phyloP scores from a whole-genome alignment of 2,329 filamentous ascomycete genomes.

The Colletotrichum karsti region DNA sequence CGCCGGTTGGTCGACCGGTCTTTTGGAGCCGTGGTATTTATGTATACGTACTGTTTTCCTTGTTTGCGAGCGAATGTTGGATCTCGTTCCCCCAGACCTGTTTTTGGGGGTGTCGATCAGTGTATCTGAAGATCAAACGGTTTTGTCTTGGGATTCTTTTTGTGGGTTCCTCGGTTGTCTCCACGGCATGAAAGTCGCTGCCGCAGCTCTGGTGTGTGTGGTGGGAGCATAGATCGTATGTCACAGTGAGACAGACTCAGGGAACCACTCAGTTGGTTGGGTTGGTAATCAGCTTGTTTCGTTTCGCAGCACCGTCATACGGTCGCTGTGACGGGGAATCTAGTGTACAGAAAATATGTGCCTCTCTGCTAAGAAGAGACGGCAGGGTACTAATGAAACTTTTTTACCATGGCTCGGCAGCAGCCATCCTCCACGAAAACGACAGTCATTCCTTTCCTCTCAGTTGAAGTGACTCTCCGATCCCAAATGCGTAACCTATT shows the following conservation, averaged over 20 bases:
- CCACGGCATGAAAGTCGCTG: constrained; percentile 3
- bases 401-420: constrained; percentile 12
- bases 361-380: background rate
- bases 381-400: background rate
- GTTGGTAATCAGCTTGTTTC: constrained; percentile 8
- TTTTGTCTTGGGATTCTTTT: background rate
- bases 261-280: background rate
- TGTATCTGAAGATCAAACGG: constrained; percentile 20
- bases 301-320: constrained; percentile 10
- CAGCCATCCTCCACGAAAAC: constrained; percentile 4
- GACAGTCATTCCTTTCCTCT: constrained; percentile 1
- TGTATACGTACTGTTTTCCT: background rate
- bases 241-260: background rate
- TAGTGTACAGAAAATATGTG: constrained; percentile 20
- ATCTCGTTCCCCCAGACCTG: background rate
- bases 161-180: background rate
- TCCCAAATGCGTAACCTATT: background rate
- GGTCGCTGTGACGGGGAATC: constrained; percentile 6
- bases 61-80: background rate
- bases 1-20: background rate
- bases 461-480: background rate
- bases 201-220: background rate
- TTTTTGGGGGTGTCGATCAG: background rate
- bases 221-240: too few species aligned
- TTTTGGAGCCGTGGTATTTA: background rate